Base-by-base conservation (phyloP, 2,329 filamentous ascomycete species). In the Pseudogymnoascus sp. region DNA sequence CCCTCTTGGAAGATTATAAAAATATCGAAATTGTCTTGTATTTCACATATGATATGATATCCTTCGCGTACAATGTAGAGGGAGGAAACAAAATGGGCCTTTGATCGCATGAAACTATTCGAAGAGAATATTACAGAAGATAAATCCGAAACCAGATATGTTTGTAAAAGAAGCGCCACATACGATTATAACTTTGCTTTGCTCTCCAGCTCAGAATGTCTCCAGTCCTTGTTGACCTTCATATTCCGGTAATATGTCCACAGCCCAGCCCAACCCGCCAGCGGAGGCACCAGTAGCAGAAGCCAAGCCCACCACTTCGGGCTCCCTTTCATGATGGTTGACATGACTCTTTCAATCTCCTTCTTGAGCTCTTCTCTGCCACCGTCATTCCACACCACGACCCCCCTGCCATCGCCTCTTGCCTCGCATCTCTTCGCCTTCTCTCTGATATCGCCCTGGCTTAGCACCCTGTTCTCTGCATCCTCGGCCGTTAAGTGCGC, bases 331-430 rank as follows among this genome's bases (percentile, higher is more conserved):
- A 79, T 81, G 38, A 97, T 77, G 65, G 82, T 80, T 3, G 70
- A 72, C 78, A 97, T 85, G 6, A 87, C 89, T 64, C 77, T 79
- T 61, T 82, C 80, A 9, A 97, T 78, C 74, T 91, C 86, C 60
- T 72, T 75, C 75, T 84, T 82, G 71, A 99, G 75, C 66, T 91
- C 85, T 37, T 86, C 86, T 71, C 81, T 87, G 56, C 85, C 85
- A 2, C 84, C 85, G 76, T 97, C 93, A 77, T 99, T 99, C 90
- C 90, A 95, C 23, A 99, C 82, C 36, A 97, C 91, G 3, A 92
- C 82, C 0, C 93, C 93, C 59, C 81, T 82, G 3, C 85, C 85
- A 49, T 76, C 73, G 61, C 80, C 84, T 53, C 91, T 79, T 56
- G 83, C 85, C 75, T 89, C 80, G 65, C 88, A 90, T 73, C 91